Conservation (phyloP, 306 rosid species). For the Citrullus colocynthis region DNA sequence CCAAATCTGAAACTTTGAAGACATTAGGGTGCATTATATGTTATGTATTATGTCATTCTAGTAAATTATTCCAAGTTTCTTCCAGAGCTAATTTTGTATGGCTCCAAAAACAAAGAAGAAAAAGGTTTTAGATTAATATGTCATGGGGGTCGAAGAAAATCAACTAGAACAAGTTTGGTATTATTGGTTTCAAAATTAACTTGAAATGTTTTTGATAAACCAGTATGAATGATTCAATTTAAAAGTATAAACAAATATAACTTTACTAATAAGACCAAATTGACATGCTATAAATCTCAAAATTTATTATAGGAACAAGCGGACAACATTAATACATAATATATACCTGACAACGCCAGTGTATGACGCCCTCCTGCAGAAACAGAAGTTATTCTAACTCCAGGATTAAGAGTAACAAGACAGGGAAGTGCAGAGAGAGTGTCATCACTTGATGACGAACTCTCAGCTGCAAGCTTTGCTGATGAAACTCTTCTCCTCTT, state of each 20-base stretch:
- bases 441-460: slow-evolving; percentile 70
- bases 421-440: slow-evolving; percentile 66
- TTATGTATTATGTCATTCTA: neutral
- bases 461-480: slow-evolving; percentile 61
- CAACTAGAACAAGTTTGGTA: neutral
- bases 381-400: slow-evolving; percentile 61
- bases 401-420: slow-evolving; percentile 70
- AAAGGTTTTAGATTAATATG: too few species aligned
- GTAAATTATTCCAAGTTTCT: neutral
- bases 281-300: neutral
- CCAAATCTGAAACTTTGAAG: slow-evolving; percentile 56
- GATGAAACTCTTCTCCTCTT: slow-evolving; percentile 70
- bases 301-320: neutral
- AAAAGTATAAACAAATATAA: neutral
- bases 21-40: slow-evolving; percentile 5
- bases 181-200: neutral
- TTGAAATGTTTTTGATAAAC: neutral
- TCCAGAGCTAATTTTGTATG: slow-evolving; percentile 12
- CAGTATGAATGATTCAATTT: neutral
- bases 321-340: slow-evolving; percentile 4
- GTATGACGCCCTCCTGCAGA: slow-evolving; percentile 98
- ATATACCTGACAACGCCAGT: slow-evolving; percentile 62
- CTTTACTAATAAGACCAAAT: neutral
- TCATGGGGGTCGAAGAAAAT: neutral
- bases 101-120: slow-evolving; percentile 3